A percentile compares a stretch with the other conserved stretches of the same genome.
phyloP scores from a whole-genome alignment of 306 rosid species.

The Oemleria cerasiformis region DNA sequence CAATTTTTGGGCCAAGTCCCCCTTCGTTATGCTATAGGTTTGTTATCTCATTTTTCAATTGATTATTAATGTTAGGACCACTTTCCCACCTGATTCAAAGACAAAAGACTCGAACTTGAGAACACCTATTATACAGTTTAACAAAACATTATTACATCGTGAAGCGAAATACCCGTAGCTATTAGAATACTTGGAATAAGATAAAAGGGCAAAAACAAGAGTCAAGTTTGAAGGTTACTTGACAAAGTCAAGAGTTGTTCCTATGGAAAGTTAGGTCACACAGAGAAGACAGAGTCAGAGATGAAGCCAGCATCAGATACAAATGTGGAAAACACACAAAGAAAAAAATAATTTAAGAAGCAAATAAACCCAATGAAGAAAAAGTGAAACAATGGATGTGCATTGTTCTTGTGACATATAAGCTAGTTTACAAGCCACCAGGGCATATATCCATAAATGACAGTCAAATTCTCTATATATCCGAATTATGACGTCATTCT shows the following conservation, averaged over 20 bases:
- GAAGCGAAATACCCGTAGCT: background rate
- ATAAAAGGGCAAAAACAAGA: background rate
- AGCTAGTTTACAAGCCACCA: slow-evolving; percentile 18
- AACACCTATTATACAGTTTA: too few species aligned
- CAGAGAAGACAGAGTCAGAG: too few species aligned
- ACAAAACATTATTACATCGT: too few species aligned
- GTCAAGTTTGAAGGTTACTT: background rate
- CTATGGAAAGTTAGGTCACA: too few species aligned
- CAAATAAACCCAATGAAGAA: background rate
- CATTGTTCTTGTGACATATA: background rate
- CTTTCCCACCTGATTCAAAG: too few species aligned
- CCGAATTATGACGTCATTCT: slow-evolving; percentile 22
- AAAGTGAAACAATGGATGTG: slow-evolving; percentile 2
- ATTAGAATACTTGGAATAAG: background rate
- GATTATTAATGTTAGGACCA: too few species aligned
- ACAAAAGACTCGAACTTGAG: too few species aligned
- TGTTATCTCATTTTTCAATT: too few species aligned
- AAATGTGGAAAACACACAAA: background rate
- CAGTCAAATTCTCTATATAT: slow-evolving; percentile 39
- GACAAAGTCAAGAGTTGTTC: too few species aligned
- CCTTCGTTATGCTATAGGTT: too few species aligned
- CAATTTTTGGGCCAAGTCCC: too few species aligned
- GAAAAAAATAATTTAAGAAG: background rate
- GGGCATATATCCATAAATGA: slow-evolving; percentile 13
- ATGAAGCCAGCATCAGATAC: background rate